phyloP scores from a whole-genome alignment of 2,329 filamentous ascomycete genomes.

The Exserohilum turcica region DNA sequence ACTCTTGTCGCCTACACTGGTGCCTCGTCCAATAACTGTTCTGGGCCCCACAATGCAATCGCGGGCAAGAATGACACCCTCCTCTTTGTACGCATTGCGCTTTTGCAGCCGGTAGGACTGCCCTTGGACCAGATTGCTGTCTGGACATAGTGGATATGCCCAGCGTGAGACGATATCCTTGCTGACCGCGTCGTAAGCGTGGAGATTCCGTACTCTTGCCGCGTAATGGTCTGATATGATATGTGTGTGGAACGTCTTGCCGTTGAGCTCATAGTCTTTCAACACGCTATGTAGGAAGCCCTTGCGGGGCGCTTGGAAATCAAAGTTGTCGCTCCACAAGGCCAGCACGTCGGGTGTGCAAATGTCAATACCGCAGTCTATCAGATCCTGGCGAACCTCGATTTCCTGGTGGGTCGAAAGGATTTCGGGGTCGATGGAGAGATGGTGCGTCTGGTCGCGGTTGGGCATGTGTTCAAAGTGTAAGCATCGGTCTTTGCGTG shows the following conservation, averaged over 20 bases:
- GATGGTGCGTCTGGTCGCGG: constrained; percentile 65
- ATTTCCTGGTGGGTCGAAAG: constrained; percentile 75
- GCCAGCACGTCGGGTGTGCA: constrained; percentile 95
- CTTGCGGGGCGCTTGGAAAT: constrained; percentile 86
- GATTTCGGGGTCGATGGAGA: constrained; percentile 79
- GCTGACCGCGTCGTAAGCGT: constrained; percentile 87
- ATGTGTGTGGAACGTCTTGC: constrained; percentile 93
- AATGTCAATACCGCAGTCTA: constrained; percentile 95
- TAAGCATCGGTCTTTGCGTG: constrained; percentile 77
- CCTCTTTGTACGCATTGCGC: constrained; percentile 76
- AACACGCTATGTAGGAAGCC: constrained; percentile 91
- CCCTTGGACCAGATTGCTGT: constrained; percentile 79
- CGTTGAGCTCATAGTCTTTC: constrained; percentile 96
- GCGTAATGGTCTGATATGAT: constrained; percentile 84
- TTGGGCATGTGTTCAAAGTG: constrained; percentile 93
- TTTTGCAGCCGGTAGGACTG: constrained; percentile 76
- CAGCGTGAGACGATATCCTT: constrained; percentile 85
- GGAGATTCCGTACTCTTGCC: constrained; percentile 81
- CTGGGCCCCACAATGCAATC: constrained; percentile 71
- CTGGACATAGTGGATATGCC: constrained; percentile 87
- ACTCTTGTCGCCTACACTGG: constrained; percentile 73
- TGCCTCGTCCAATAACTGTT: constrained; percentile 77
- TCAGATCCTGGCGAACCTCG: constrained; percentile 82
- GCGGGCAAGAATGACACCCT: constrained; percentile 73
- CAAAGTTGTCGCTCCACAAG: constrained; percentile 96